Evolutionary conservation across 2,329 filamentous ascomycete genomes (phyloP), one percentile per base, ranked within the genome.

Genomic region (Dissoconium aciculare): DNA sequence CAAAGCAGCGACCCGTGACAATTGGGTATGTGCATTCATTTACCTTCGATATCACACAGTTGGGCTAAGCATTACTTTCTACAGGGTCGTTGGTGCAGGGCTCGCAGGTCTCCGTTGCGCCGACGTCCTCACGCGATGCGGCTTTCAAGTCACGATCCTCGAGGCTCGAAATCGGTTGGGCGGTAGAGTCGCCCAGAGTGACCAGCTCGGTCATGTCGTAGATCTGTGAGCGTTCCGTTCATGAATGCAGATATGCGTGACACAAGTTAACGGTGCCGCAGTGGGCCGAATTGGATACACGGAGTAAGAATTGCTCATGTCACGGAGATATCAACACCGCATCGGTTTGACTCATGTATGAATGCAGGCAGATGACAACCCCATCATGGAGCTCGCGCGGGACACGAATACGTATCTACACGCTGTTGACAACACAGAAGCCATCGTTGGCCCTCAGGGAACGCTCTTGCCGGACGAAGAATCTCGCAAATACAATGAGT

Each of bases 211-310:
- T 6, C 60, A 69, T 48, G 40, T 59, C 9, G 62, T 74, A 26
- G 71, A 75, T 51, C 51, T 73, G 67, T 71, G 59, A 43, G 65
- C 55, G n/a, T n/a, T n/a, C n/a, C n/a, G n/a, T n/a, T n/a, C n/a
- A n/a, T n/a, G n/a, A n/a, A n/a, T n/a, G n/a, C n/a, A n/a, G n/a
- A n/a, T n/a, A n/a, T n/a, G n/a, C n/a, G n/a, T n/a, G n/a, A n/a
- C n/a, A n/a, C n/a, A n/a, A n/a, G n/a, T n/a, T n/a, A n/a, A n/a
- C n/a, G n/a, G n/a, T 19, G 16, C 4, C n/a, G 16, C 26, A 73
- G 68, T 17, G 78, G 78, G 1, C 74, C 78, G n/a, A 84, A 83
- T 44, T 84, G 78, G 78, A 80, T 84, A 30, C 78, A 84, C 37
- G 78, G 78, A 17, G 19, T 23, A 23, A n/a, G 19, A 8, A 8